Conservation (phyloP, 2,329 filamentous ascomycete species). For the Microsporum audouinii region DNA sequence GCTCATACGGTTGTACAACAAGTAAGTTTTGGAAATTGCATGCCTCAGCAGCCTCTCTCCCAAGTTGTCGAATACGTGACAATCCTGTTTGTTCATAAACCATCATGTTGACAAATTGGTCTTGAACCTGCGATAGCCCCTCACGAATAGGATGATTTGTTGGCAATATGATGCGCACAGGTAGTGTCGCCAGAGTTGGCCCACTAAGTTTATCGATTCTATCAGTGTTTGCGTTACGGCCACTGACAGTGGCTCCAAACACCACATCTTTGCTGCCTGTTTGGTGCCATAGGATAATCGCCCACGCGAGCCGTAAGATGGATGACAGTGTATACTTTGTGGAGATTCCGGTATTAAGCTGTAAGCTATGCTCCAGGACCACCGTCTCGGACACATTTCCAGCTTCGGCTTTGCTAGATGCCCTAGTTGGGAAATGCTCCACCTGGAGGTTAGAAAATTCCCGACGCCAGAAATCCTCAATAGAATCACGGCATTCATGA, state of each 20-base stretch:
- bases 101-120: slow-evolving; percentile 46
- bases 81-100: slow-evolving; percentile 44
- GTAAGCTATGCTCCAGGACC: too few relatives aligned
- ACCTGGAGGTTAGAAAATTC: too few relatives aligned
- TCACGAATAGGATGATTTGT: slow-evolving; percentile 27
- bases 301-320: slow-evolving; percentile 47
- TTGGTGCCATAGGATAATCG: slow-evolving; percentile 24
- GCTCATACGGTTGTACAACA: slow-evolving; percentile 19
- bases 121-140: slow-evolving; percentile 44
- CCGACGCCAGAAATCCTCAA: too few relatives aligned
- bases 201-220: slow-evolving; percentile 32
- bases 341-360: too few relatives aligned
- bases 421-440: too few relatives aligned
- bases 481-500: too few relatives aligned
- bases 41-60: slow-evolving; percentile 31
- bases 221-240: slow-evolving; percentile 26
- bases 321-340: not conserved
- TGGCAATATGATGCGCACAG: slow-evolving; percentile 28
- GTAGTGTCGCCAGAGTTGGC: slow-evolving; percentile 32
- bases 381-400: too few relatives aligned
- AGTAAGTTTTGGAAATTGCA: slow-evolving; percentile 34
- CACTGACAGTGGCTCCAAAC: slow-evolving; percentile 32
- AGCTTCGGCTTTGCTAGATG: too few relatives aligned
- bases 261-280: slow-evolving; percentile 27
- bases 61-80: slow-evolving; percentile 41